A percentile compares a stretch with the other conserved stretches of the same genome.
phyloP scores from a whole-genome alignment of 1,139 yeast genomes.

The Candida sp. region DNA sequence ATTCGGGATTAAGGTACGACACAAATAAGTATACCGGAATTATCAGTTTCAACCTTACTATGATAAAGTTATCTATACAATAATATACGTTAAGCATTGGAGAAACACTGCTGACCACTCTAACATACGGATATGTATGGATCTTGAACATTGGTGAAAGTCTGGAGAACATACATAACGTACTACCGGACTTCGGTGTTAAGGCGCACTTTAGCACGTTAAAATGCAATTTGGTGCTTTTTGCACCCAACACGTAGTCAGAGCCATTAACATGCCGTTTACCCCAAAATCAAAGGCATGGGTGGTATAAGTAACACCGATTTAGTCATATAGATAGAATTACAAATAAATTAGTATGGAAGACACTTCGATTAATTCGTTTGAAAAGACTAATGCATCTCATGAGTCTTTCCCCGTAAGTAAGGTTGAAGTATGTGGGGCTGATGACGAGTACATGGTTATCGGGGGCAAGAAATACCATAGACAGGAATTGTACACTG shows the following conservation, averaged over 20 bases:
- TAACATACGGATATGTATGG: too few relatives aligned
- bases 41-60: too few relatives aligned
- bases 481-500: constrained; percentile 35
- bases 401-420: constrained; percentile 8
- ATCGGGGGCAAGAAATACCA: constrained; percentile 32
- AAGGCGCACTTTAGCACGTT: background rate
- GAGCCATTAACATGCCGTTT: background rate
- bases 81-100: too few relatives aligned
- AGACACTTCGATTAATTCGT: background rate
- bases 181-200: background rate
- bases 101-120: too few relatives aligned
- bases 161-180: background rate
- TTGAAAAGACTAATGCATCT: background rate
- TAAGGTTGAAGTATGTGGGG: constrained; percentile 18
- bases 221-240: background rate
- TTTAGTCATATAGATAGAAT: background rate
- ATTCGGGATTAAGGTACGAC: too few relatives aligned
- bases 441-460: constrained; percentile 17
- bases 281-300: background rate
- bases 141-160: background rate
- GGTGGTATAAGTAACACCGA: background rate
- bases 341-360: background rate
- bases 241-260: background rate
- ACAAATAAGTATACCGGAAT: too few relatives aligned
- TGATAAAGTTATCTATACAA: too few relatives aligned